A percentile compares a stretch with the other conserved stretches of the same genome.
Conservation (phyloP, 2,329 filamentous ascomycete species). For the Seiridium cupressi region DNA sequence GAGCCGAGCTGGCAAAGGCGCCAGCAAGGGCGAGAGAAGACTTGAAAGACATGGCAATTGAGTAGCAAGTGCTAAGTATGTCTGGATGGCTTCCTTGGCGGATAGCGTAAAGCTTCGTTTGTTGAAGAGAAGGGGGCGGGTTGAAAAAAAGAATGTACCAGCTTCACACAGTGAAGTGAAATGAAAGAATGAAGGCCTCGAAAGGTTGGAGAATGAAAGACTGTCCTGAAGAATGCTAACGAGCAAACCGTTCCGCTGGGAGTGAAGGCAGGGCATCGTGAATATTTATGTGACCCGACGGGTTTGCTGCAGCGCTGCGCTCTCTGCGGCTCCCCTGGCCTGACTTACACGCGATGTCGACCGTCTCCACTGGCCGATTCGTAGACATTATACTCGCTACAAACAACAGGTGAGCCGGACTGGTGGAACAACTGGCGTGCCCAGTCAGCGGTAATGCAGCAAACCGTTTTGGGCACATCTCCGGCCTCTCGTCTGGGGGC, state of each 20-base stretch:
- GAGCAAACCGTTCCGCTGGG: neutral
- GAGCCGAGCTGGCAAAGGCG: conserved; percentile 23
- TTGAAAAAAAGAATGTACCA: conserved; percentile 6
- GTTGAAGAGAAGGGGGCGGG: neutral
- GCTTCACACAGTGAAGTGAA: conserved; percentile 13
- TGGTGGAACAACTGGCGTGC: conserved; percentile 4
- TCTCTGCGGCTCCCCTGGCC: neutral
- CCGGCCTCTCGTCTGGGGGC: neutral
- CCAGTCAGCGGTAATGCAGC: neutral
- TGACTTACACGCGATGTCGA: neutral
- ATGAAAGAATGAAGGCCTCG: conserved; percentile 6
- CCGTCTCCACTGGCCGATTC: neutral
- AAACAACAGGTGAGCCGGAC: neutral
- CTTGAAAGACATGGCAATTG: conserved; percentile 13
- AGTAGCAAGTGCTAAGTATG: neutral
- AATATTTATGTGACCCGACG: neutral
- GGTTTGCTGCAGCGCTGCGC: neutral
- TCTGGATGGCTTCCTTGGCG: neutral
- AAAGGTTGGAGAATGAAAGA: conserved; percentile 6
- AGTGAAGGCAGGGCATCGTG: neutral
- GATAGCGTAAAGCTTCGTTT: neutral
- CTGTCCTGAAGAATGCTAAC: conserved; percentile 5
- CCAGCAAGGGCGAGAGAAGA: conserved; percentile 19
- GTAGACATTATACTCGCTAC: conserved; percentile 7
- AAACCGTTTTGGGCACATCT: neutral